These are phyloP conservation scores for Aspergillus fischeri DNA, from an alignment of 2,329 filamentous ascomycete genomes.

Conservation along the genomic window DNA sequence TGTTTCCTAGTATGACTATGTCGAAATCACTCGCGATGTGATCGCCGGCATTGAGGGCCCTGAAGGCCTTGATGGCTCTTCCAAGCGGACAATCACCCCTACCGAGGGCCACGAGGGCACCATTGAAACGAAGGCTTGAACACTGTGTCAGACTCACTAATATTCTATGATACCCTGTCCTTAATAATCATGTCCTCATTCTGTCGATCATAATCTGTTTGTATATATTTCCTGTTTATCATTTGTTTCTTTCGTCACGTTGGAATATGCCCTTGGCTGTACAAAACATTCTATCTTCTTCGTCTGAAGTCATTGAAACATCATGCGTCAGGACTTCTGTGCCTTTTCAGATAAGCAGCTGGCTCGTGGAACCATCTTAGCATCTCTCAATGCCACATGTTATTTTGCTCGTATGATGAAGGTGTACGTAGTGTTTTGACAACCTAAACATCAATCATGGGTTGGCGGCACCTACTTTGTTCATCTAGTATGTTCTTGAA, in stretches of 20 bases:
- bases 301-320: not conserved
- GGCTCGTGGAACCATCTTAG: not conserved
- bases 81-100: conserved; percentile 10
- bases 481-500: not conserved
- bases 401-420: not conserved
- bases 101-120: not conserved
- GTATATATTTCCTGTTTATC: not conserved
- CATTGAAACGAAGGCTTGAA: conserved; percentile 14
- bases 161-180: not conserved
- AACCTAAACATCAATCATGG: not conserved
- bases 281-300: not conserved
- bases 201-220: not conserved
- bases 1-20: conserved; percentile 68
- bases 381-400: not conserved
- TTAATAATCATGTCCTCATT: not conserved
- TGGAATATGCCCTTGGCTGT: not conserved
- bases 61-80: conserved; percentile 2
- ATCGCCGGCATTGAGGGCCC: conserved; percentile 38
- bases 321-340: not conserved
- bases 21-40: conserved; percentile 74
- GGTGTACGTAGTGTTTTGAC: not conserved
- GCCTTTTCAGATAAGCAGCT: not conserved
- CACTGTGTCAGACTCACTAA: not conserved
- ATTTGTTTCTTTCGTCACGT: not conserved
- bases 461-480: not conserved